A percentile compares a stretch with the other conserved stretches of the same genome.
phyloP scores from a whole-genome alignment of 2,329 filamentous ascomycete genomes.

The Xylariaceae sp. region DNA sequence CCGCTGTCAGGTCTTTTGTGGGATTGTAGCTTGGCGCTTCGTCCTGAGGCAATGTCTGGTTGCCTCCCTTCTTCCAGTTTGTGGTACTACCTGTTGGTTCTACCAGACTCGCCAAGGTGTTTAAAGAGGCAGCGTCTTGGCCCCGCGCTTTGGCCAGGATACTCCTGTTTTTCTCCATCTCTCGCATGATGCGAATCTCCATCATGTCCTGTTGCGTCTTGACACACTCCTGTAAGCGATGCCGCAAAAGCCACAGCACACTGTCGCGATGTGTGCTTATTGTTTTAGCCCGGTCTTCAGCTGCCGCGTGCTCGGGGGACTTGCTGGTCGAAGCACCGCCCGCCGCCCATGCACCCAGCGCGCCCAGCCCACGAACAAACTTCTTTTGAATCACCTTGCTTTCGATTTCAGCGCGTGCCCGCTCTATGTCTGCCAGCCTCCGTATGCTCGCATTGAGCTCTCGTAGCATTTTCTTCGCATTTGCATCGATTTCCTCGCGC shows the following conservation, averaged over 20 bases:
- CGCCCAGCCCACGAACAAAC: conserved; percentile 68
- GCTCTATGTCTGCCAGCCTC: conserved; percentile 80
- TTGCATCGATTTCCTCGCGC: conserved; percentile 84
- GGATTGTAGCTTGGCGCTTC: conserved; percentile 35
- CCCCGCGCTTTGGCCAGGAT: conserved; percentile 73
- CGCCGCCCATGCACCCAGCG: conserved; percentile 69
- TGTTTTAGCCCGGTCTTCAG: conserved; percentile 73
- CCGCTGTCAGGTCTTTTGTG: conserved; percentile 69
- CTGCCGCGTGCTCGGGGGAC: conserved; percentile 70
- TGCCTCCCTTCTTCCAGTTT: conserved; percentile 28
- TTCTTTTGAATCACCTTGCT: conserved; percentile 74
- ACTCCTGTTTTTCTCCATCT: conserved; percentile 89
- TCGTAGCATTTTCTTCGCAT: conserved; percentile 83
- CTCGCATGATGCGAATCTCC: conserved; percentile 82
- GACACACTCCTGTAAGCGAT: conserved; percentile 77
- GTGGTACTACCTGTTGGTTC: conserved; percentile 32
- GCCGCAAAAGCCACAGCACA: conserved; percentile 81
- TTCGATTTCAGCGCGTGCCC: conserved; percentile 79
- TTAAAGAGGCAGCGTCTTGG: conserved; percentile 34
- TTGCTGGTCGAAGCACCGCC: conserved; percentile 62
- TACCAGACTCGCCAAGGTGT: conserved; percentile 19
- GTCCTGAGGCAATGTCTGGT: conserved; percentile 35
- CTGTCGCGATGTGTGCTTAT: conserved; percentile 77
- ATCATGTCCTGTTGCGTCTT: conserved; percentile 89
- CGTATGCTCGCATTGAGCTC: conserved; percentile 84